Conservation (phyloP, 805 yeast species). For the Lachancea quebecensis region DNA sequence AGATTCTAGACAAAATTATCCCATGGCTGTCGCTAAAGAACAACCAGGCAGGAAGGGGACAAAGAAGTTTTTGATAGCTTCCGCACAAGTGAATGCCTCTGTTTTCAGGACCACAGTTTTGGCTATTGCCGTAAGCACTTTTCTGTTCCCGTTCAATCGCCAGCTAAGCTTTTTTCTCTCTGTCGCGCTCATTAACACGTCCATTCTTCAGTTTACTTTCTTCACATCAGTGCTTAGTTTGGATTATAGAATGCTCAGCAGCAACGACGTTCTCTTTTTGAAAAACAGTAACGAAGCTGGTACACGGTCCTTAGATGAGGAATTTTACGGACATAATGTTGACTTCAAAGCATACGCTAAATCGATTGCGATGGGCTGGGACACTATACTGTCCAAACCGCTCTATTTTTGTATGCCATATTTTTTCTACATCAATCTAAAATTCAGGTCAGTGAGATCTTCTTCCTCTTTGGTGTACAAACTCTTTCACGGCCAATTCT, state of each 20-base stretch:
- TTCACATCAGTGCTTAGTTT: conserved; percentile 59
- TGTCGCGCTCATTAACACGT: conserved; percentile 49
- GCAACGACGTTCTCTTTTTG: conserved; percentile 41
- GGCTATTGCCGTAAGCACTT: conserved; percentile 25
- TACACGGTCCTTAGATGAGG: conserved; percentile 5
- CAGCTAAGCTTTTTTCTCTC: conserved; percentile 42
- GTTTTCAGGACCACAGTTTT: conserved; percentile 27
- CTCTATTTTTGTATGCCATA: conserved; percentile 1
- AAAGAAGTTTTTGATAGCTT: conserved; percentile 38
- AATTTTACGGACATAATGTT: neutral
- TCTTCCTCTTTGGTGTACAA: conserved; percentile 16
- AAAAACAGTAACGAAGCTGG: neutral
- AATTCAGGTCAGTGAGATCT: conserved; percentile 13
- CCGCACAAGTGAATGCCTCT: conserved; percentile 34
- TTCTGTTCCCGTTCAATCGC: conserved; percentile 30
- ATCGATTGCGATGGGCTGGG: neutral
- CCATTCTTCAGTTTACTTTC: conserved; percentile 54
- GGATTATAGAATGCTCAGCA: conserved; percentile 58
- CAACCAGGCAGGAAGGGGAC: conserved; percentile 22
- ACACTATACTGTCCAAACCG: neutral
- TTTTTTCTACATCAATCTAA: conserved; percentile 9
- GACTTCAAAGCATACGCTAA: neutral
- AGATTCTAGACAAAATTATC: neutral
- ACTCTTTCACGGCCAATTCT: conserved; percentile 8
- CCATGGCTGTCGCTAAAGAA: neutral